Evolutionary conservation across 2,329 filamentous ascomycete species (phyloP).

Genomic region (Boeremia lycopersici): DNA sequence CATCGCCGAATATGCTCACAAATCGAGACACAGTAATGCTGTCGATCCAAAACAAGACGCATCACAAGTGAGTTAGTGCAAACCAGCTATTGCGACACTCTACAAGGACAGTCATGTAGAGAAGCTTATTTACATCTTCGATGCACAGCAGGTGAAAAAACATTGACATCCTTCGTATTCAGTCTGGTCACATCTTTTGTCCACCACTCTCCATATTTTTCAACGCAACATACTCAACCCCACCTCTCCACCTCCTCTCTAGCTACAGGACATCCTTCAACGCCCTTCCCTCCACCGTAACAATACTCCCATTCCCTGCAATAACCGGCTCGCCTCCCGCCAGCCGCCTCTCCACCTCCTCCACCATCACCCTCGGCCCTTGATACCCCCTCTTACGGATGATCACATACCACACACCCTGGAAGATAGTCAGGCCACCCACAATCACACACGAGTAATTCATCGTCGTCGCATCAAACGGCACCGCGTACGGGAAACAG

Average conservation of each 20-base stretch:
- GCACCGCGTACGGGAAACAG: conserved; percentile 60
- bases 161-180: no score
- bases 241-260: background rate
- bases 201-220: background rate
- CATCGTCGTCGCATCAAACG: conserved; percentile 56
- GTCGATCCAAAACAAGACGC: no score
- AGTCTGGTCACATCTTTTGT: no score
- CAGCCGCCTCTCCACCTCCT: conserved; percentile 27
- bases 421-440: conserved; percentile 58
- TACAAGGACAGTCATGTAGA: no score
- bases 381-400: conserved; percentile 48
- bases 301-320: background rate
- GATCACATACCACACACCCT: conserved; percentile 52
- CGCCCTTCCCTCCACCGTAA: background rate
- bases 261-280: conserved; percentile 7
- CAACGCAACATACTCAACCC: background rate
- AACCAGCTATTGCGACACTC: no score
- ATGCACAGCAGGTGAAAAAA: no score
- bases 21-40: no score
- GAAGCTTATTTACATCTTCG: no score
- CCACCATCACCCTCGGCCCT: conserved; percentile 42
- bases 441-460: conserved; percentile 62
- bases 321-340: conserved; percentile 16
- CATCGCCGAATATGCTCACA: no score
- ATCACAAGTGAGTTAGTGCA: no score